Evolutionary conservation across 164 flowering plant species (phyloP).

Genomic region (Dillenia turbinata): DNA sequence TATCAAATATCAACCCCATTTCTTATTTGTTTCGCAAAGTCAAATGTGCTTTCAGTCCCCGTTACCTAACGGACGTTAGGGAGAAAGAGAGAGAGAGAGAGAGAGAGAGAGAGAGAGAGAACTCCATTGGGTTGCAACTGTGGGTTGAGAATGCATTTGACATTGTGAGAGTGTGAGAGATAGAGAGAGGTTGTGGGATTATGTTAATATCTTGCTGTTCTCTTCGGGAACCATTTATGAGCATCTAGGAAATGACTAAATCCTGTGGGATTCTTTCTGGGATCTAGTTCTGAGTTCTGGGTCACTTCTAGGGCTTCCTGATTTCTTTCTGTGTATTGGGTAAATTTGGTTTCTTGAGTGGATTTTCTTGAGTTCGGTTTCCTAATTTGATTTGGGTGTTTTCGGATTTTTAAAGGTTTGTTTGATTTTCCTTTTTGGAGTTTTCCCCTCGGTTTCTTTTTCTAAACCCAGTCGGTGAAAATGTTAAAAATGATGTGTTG

Average conservation of each 20-base stretch:
- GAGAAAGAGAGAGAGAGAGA: conserved; percentile 7
- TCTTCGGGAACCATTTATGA: no score
- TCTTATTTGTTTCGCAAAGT: no score
- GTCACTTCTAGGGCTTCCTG: neutral
- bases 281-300: neutral
- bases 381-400: no score
- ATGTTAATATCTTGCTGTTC: neutral
- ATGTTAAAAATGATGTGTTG: no score
- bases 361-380: neutral
- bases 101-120: conserved; percentile 9
- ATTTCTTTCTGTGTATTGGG: neutral
- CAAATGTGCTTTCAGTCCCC: no score
- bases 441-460: no score
- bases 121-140: no score
- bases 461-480: no score
- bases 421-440: no score
- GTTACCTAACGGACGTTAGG: neutral
- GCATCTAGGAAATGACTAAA: no score
- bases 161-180: neutral
- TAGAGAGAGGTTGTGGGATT: neutral
- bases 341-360: neutral
- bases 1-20: neutral
- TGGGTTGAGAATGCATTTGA: neutral
- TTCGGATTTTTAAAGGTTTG: no score
- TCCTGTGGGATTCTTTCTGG: no score